Conservation (phyloP, 805 yeast genomes). For the Kurtzmaniella cleridarum region DNA sequence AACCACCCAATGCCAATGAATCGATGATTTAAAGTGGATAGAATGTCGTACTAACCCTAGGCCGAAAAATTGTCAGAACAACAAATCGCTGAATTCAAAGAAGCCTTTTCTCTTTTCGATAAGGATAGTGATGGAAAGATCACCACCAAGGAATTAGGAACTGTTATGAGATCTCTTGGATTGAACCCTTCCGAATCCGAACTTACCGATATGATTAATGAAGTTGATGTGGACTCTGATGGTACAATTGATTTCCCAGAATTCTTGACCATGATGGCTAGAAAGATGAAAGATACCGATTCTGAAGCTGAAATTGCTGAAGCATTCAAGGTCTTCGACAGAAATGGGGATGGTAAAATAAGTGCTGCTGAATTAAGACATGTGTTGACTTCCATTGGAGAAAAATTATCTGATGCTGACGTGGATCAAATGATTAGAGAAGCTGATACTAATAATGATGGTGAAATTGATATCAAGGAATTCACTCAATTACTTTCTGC, state of each 20-base stretch:
- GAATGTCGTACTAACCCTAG: conserved; percentile 39
- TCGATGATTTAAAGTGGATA: too few species aligned
- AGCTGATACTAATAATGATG: conserved; percentile 93
- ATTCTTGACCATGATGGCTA: conserved; percentile 40
- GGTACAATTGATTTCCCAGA: conserved; percentile 55
- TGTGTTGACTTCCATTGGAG: conserved; percentile 96
- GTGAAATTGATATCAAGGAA: conserved; percentile 95
- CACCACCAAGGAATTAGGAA: conserved; percentile 91
- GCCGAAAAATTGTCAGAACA: conserved; percentile 90
- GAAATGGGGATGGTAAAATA: conserved; percentile 94
- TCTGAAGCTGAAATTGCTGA: conserved; percentile 95
- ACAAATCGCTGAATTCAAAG: conserved; percentile 95
- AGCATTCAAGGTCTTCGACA: conserved; percentile 96
- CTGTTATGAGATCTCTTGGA: conserved; percentile 98
- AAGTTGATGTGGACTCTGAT: conserved; percentile 93
- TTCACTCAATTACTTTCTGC: conserved; percentile 85
- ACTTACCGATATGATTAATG: conserved; percentile 94
- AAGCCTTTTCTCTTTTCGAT: conserved; percentile 95
- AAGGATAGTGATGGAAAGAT: conserved; percentile 96
- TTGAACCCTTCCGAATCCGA: conserved; percentile 96
- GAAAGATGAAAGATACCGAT: conserved; percentile 91
- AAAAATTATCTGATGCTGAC: conserved; percentile 91
- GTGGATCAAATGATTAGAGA: conserved; percentile 96
- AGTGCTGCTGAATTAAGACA: conserved; percentile 95
- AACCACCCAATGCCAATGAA: too few species aligned